Conservation (phyloP, 257 asterid species). For the Coffea canephora region DNA sequence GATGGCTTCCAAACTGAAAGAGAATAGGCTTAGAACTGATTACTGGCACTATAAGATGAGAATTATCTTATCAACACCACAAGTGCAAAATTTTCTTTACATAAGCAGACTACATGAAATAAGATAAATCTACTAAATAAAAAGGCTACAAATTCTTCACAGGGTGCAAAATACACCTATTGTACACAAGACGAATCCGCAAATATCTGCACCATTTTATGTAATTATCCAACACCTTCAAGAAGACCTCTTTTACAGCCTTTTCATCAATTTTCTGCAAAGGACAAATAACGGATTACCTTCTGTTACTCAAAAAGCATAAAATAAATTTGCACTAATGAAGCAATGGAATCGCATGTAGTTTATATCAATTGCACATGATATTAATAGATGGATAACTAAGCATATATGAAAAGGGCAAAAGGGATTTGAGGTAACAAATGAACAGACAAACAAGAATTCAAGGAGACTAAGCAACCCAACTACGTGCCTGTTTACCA, state of each 20-base stretch:
- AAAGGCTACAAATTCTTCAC: conserved; percentile 16
- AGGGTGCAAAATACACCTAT: conserved; percentile 52
- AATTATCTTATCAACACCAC: neutral
- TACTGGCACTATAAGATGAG: conserved; percentile 6
- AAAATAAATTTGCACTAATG: neutral
- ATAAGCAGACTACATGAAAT: neutral
- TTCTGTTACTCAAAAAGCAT: neutral
- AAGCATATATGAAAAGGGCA: too few relatives aligned
- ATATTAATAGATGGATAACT: neutral
- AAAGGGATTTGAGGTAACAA: neutral
- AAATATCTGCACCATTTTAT: conserved; percentile 95
- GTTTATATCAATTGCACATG: neutral
- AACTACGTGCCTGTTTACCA: too few relatives aligned
- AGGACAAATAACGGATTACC: conserved; percentile 15
- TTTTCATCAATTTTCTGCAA: conserved; percentile 87
- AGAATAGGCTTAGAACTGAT: conserved; percentile 22
- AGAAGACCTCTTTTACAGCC: conserved; percentile 80
- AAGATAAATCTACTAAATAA: too few relatives aligned
- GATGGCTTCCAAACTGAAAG: conserved; percentile 82
- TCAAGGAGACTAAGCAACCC: neutral
- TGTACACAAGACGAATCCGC: conserved; percentile 79
- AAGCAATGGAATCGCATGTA: neutral
- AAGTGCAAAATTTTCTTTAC: neutral
- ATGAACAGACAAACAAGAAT: neutral
- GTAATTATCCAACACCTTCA: conserved; percentile 95